A percentile compares a stretch with the other conserved stretches of the same genome.
phyloP scores from a whole-genome alignment of 805 yeast genomes.

The Scheffersomyces ergatensis region DNA sequence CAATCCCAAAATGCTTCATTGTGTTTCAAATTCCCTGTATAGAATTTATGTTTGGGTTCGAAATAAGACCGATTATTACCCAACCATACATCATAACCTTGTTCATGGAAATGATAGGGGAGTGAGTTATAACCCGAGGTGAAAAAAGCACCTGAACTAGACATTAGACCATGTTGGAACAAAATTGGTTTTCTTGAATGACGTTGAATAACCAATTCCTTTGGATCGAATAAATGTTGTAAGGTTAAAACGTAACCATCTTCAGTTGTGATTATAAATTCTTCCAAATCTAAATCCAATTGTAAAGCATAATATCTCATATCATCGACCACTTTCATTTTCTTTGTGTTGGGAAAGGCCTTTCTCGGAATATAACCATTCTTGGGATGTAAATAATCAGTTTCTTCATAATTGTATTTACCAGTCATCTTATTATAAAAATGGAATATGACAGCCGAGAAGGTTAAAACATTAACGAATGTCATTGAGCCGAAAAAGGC shows the following conservation, averaged over 20 bases:
- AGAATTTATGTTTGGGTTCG: slow-evolving; percentile 55
- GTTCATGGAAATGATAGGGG: slow-evolving; percentile 51
- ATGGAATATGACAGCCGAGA: slow-evolving; percentile 31
- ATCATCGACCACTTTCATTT: slow-evolving; percentile 38
- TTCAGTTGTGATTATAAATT: slow-evolving; percentile 60
- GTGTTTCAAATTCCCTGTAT: slow-evolving; percentile 33
- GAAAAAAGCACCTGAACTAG: slow-evolving; percentile 81
- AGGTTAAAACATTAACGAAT: slow-evolving; percentile 22
- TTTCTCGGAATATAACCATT: slow-evolving; percentile 27
- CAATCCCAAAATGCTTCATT: slow-evolving; percentile 81
- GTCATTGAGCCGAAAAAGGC: slow-evolving; percentile 27
- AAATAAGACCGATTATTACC: slow-evolving; percentile 92
- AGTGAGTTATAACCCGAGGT: slow-evolving; percentile 80
- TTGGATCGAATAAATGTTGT: slow-evolving; percentile 59
- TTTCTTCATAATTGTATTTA: slow-evolving; percentile 24
- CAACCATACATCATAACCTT: slow-evolving; percentile 85
- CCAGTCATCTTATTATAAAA: slow-evolving; percentile 25
- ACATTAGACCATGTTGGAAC: slow-evolving; percentile 82
- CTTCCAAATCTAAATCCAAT: slow-evolving; percentile 57
- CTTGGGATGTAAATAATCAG: slow-evolving; percentile 15
- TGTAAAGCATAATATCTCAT: slow-evolving; percentile 66
- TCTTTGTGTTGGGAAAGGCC: slow-evolving; percentile 33
- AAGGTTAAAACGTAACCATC: slow-evolving; percentile 79
- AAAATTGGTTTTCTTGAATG: slow-evolving; percentile 58
- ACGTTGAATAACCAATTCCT: slow-evolving; percentile 26